Percentiles rank a stretch among this genome's conserved stretches.
phyloP scores from a whole-genome alignment of 2,329 filamentous ascomycete species.

The Dactylonectria estremocensis region DNA sequence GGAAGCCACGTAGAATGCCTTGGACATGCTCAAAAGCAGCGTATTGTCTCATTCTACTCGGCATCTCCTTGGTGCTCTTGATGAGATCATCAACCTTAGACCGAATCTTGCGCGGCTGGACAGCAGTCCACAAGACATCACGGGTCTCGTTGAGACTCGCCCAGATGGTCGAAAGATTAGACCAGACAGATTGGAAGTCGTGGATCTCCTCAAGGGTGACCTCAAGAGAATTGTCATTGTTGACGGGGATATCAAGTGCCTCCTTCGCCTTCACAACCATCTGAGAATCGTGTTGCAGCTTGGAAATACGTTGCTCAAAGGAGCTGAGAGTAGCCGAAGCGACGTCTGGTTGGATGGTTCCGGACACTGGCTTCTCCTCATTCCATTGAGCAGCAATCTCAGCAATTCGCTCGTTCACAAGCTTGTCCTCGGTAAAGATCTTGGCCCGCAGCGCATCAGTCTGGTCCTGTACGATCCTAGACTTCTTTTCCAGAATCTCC shows the following conservation, averaged over 20 bases:
- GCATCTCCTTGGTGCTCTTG: constrained; percentile 99
- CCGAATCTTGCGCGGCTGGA: constrained; percentile 94
- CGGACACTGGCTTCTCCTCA: constrained; percentile 96
- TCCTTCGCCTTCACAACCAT: constrained; percentile 98
- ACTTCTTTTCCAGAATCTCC: constrained; percentile 91
- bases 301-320: constrained; percentile 89
- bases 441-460: constrained; percentile 95
- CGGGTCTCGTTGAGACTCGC: constrained; percentile 93
- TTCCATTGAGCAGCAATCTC: constrained; percentile 93
- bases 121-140: constrained; percentile 93
- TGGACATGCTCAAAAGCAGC: constrained; percentile 99
- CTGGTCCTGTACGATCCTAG: constrained; percentile 96
- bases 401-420: constrained; percentile 88
- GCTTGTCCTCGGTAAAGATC: constrained; percentile 92
- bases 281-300: constrained; percentile 87
- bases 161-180: constrained; percentile 96
- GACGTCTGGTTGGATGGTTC: constrained; percentile 90
- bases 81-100: constrained; percentile 91
- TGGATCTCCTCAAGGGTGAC: constrained; percentile 95
- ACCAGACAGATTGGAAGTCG: constrained; percentile 99
- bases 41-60: constrained; percentile 98
- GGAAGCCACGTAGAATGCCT: constrained; percentile 85
- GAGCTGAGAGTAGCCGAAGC: constrained; percentile 85
- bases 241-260: constrained; percentile 89
- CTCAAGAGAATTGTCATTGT: constrained; percentile 84